A percentile compares a stretch with the other conserved stretches of the same genome.
phyloP scores from a whole-genome alignment of 2,329 filamentous ascomycete genomes.

The Fusarium succisae region DNA sequence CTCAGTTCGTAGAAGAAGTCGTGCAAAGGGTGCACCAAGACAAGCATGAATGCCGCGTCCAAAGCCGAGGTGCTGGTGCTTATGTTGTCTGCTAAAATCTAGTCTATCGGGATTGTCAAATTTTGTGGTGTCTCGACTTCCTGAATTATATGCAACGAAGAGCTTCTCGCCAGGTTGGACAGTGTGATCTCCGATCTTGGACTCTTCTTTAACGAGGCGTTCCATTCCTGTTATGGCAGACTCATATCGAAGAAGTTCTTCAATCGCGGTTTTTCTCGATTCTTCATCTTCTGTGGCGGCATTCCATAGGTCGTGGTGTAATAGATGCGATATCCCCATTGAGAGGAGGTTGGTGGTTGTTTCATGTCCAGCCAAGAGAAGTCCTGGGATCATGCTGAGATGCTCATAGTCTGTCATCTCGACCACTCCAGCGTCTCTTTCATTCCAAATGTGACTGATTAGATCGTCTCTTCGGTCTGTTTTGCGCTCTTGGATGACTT shows the following conservation, averaged over 20 bases:
- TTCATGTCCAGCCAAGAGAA: not conserved
- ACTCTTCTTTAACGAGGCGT: not conserved
- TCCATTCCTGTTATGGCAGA: not conserved
- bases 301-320: not conserved
- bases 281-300: not conserved
- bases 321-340: not conserved
- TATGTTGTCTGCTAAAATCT: not conserved
- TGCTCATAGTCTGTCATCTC: not conserved
- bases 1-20: not conserved
- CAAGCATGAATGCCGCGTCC: not conserved
- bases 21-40: not conserved
- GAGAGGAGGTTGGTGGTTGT: not conserved
- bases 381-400: not conserved
- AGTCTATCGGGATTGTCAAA: not conserved
- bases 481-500: not conserved
- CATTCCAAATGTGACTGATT: not conserved
- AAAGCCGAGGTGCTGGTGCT: not conserved
- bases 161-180: not conserved
- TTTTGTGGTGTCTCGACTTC: not conserved
- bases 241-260: not conserved
- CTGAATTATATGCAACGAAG: not conserved
- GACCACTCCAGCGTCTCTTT: not conserved
- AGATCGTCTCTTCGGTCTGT: not conserved
- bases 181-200: not conserved
- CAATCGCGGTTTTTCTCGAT: not conserved